phyloP scores from a whole-genome alignment of 352 stramenopile species.

The Pythium dissimile region DNA sequence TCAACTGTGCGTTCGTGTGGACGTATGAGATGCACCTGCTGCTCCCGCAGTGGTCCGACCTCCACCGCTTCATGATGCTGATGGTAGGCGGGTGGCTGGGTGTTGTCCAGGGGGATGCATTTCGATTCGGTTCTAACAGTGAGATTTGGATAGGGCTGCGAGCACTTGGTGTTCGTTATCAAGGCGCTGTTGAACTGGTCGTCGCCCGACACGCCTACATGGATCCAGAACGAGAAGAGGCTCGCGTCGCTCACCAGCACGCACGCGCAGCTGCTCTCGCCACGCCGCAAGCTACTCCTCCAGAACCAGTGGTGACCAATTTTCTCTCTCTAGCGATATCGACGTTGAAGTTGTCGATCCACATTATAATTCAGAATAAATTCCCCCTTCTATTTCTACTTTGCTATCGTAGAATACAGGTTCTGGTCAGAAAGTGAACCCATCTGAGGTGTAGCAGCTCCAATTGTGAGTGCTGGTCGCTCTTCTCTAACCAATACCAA shows the following conservation, averaged over 20 bases:
- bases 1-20: constrained; percentile 93
- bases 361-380: too few relatives aligned
- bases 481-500: not conserved
- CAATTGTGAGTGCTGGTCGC: constrained; percentile 6
- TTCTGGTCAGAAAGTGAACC: constrained; percentile 8
- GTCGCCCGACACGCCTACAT: constrained; percentile 33
- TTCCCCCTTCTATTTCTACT: too few relatives aligned
- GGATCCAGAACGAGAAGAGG: constrained; percentile 44
- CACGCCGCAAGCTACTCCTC: constrained; percentile 7
- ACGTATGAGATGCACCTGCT: constrained; percentile 57
- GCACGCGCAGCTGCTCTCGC: constrained; percentile 21
- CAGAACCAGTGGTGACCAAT: constrained; percentile 7
- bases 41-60: constrained; percentile 47
- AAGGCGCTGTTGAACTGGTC: constrained; percentile 59
- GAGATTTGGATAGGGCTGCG: constrained; percentile 27
- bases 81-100: constrained; percentile 27
- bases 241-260: constrained; percentile 27
- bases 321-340: not conserved
- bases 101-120: not conserved
- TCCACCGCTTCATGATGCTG: constrained; percentile 62
- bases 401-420: constrained; percentile 1
- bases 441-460: not conserved
- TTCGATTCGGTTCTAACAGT: not conserved
- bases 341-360: not conserved
- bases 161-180: constrained; percentile 58